Percentiles rank a stretch among this genome's conserved stretches.
Evolutionary conservation across 495 filamentous ascomycete species (phyloP).

Genomic region (Daldinia bambusicola): DNA sequence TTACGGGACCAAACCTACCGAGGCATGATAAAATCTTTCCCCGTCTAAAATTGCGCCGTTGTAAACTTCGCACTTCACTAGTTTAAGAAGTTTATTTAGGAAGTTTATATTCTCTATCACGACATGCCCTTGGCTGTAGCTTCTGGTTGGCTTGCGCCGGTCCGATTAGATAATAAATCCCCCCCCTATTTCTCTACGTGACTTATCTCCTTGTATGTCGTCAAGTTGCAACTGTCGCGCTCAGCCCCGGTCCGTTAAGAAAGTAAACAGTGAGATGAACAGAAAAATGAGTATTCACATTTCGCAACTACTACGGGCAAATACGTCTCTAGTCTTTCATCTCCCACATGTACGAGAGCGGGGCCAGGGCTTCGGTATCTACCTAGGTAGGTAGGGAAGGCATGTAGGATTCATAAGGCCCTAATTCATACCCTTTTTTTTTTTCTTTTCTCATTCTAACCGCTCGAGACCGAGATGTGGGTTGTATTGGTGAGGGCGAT

Average conservation of each 20-base stretch:
- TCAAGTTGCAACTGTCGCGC: slow-evolving; percentile 14
- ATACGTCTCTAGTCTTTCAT: slow-evolving; percentile 13
- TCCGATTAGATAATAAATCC: slow-evolving; percentile 33
- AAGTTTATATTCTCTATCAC: slow-evolving; percentile 8
- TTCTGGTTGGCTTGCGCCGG: slow-evolving; percentile 30
- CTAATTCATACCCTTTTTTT: slow-evolving; percentile 22
- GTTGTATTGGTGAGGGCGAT: slow-evolving; percentile 9
- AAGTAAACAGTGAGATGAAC: slow-evolving; percentile 13
- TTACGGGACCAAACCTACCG: slow-evolving; percentile 8
- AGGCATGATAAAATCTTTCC: not conserved
- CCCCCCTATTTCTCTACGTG: slow-evolving; percentile 12
- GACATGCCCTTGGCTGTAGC: slow-evolving; percentile 8
- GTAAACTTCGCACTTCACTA: slow-evolving; percentile 5
- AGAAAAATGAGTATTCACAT: slow-evolving; percentile 13
- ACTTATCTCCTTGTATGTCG: slow-evolving; percentile 10
- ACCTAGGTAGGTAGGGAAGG: not conserved
- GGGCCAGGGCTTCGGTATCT: slow-evolving; percentile 25
- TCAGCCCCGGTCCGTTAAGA: not conserved
- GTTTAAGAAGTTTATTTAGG: no score
- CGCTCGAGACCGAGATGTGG: slow-evolving; percentile 21
- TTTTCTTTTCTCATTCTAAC: slow-evolving; percentile 11
- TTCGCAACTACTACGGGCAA: slow-evolving; percentile 7
- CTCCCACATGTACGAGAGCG: slow-evolving; percentile 21
- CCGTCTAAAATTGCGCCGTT: slow-evolving; percentile 7
- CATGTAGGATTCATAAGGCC: slow-evolving; percentile 35